Percentiles rank a stretch among this genome's conserved stretches.
Conservation (phyloP, 345 rosid species). For the Pelargonium nanum region DNA sequence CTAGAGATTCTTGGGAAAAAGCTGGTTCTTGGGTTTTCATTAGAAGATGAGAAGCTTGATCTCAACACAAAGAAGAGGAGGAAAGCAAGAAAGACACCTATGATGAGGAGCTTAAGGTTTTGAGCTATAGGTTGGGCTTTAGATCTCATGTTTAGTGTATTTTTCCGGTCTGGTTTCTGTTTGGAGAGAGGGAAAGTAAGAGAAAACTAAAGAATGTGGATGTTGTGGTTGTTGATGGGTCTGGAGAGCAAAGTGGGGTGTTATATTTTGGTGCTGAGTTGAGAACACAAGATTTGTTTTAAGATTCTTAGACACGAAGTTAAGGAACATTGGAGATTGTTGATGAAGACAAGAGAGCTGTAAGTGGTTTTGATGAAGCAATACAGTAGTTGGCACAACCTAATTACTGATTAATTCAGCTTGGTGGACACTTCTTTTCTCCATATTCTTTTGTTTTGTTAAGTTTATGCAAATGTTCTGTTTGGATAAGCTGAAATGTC, state of each 20-base stretch:
- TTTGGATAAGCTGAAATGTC: no score
- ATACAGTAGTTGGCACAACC: neutral
- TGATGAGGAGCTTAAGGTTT: constrained; percentile 46
- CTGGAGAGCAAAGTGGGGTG: no score
- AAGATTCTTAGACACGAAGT: constrained; percentile 49
- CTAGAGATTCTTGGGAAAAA: constrained; percentile 1
- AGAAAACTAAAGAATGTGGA: neutral
- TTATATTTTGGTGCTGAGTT: neutral
- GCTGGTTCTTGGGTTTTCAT: constrained; percentile 7
- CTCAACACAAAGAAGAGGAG: constrained; percentile 45
- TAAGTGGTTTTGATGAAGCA: neutral
- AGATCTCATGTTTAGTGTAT: no score
- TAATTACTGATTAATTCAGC: neutral
- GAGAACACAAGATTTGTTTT: neutral
- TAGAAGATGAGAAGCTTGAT: constrained; percentile 40
- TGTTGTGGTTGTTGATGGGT: no score
- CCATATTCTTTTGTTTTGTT: no score
- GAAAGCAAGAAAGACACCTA: constrained; percentile 49
- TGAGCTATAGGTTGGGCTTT: constrained; percentile 33
- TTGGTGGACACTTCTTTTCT: neutral
- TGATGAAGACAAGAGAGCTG: constrained; percentile 45
- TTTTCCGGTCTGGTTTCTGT: no score
- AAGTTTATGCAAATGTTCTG: neutral
- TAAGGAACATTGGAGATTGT: constrained; percentile 18
- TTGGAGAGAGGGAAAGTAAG: neutral